phyloP scores from a whole-genome alignment of 2,329 filamentous ascomycete species.

The Trichoderma breve region DNA sequence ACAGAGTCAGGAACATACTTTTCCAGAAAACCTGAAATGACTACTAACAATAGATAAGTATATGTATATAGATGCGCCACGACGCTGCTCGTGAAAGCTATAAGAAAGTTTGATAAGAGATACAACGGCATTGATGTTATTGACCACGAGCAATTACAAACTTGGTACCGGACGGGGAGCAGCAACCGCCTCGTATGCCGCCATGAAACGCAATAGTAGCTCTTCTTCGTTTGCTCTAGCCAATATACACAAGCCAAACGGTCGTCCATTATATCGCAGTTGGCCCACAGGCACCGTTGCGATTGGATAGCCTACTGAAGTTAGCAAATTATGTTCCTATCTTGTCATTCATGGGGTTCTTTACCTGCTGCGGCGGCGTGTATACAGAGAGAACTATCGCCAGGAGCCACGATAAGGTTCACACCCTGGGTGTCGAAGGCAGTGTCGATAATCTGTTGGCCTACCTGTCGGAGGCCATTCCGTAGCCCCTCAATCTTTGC shows the following conservation, averaged over 20 bases:
- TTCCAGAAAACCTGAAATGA: neutral
- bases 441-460: constrained; percentile 1
- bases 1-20: neutral
- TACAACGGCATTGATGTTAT: too few relatives aligned
- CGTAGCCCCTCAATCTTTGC: neutral
- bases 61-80: neutral
- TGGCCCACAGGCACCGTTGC: constrained; percentile 20
- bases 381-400: constrained; percentile 22
- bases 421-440: constrained; percentile 13
- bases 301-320: constrained; percentile 17
- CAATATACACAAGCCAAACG: constrained; percentile 23
- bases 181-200: constrained; percentile 20
- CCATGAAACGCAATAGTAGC: constrained; percentile 21
- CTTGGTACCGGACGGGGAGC: constrained; percentile 14
- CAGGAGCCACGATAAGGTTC: constrained; percentile 19
- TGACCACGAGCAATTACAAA: neutral
- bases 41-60: neutral
- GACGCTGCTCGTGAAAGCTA: neutral
- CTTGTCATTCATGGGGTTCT: neutral
- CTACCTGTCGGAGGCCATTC: neutral
- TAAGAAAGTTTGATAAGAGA: neutral
- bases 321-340: neutral
- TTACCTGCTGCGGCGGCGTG: constrained; percentile 23
- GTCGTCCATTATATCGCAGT: constrained; percentile 21
- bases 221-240: constrained; percentile 20